Conservation (phyloP, 495 filamentous ascomycete genomes). For the Penicillium salamii region DNA sequence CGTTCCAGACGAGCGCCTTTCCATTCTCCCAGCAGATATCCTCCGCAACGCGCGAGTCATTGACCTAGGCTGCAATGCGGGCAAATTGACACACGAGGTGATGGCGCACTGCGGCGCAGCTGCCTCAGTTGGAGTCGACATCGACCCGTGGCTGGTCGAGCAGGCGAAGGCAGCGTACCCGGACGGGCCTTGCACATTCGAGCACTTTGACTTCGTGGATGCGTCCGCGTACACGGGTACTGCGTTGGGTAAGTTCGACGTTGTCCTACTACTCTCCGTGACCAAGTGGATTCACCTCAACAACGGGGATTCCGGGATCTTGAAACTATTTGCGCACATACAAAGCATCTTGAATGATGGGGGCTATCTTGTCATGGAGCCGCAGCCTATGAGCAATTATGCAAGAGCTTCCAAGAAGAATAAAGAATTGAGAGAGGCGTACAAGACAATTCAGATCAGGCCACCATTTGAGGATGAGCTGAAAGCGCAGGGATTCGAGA, state of each 20-base stretch:
- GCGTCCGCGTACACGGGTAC: conserved; percentile 51
- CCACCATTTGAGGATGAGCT: conserved; percentile 26
- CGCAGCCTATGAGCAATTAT: conserved; percentile 33
- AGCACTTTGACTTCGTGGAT: conserved; percentile 46
- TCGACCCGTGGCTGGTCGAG: conserved; percentile 29
- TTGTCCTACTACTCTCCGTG: conserved; percentile 27
- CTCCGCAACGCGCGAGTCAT: conserved; percentile 27
- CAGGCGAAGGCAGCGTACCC: conserved; percentile 28
- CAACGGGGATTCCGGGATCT: conserved; percentile 26
- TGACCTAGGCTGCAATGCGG: conserved; percentile 29
- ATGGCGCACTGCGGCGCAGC: conserved; percentile 25
- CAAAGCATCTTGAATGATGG: conserved; percentile 24
- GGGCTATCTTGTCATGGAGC: conserved; percentile 28
- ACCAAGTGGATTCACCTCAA: conserved; percentile 31
- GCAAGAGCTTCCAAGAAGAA: conserved; percentile 27
- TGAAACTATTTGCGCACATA: conserved; percentile 26
- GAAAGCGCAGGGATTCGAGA: conserved; percentile 26
- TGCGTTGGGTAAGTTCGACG: conserved; percentile 28
- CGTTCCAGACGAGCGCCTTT: conserved; percentile 28
- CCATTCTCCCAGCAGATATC: conserved; percentile 26
- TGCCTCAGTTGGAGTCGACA: conserved; percentile 28
- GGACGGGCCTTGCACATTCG: conserved; percentile 27
- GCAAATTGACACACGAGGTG: conserved; percentile 26
- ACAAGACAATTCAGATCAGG: conserved; percentile 25
- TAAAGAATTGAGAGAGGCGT: conserved; percentile 29